Evolutionary conservation across 2,329 filamentous ascomycete genomes (phyloP), one percentile per base, ranked within the genome.

Genomic region (Apiospora kogelbergensis): DNA sequence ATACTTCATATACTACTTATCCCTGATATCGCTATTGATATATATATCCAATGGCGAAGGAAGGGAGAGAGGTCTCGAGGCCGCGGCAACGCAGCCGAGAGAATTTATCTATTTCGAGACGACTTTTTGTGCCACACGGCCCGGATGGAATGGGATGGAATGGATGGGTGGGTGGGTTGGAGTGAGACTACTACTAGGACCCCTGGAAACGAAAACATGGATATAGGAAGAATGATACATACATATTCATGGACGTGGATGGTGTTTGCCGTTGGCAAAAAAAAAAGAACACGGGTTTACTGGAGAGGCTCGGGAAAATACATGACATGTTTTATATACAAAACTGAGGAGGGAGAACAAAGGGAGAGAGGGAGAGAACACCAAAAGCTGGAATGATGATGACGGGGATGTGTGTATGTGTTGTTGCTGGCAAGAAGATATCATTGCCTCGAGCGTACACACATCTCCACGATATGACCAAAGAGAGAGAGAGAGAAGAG

Each of bases 1-100:
- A 75, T 63, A 74, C 71, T 75, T 74, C 72, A 68, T 70, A 69
- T 69, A 69, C 70, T 33, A 69, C 70, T 70, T 70, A 53, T 71
- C 66, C 69, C 71, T 68, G 42, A 68, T 42, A 45, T 26, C 11
- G 26, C 3, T 13, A 60, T 60, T 13, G 11, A 7, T 10, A 41
- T 41, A n/a, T n/a, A n/a, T n/a, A n/a, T n/a, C n/a, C n/a, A 41
- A 41, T 33, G 33, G 7, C 40, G 40, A 53, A 30, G 20, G 24
- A 17, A 6, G 24, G 6, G 26, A 37, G 13, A 37, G 30, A 41
- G 41, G n/a, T 41, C n/a, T 65, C 37, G 37, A 30, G 30, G 53
- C 26, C 3, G 53, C 53, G 53, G 53, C 30, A 22, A 60, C 53
- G 53, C 53, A 30, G 53, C 53, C n/a, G 30, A 17, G 53, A 60